These are phyloP conservation scores for Lineolata rhizophorae DNA, from an alignment of 495 filamentous ascomycete species.

Conservation along the genomic window DNA sequence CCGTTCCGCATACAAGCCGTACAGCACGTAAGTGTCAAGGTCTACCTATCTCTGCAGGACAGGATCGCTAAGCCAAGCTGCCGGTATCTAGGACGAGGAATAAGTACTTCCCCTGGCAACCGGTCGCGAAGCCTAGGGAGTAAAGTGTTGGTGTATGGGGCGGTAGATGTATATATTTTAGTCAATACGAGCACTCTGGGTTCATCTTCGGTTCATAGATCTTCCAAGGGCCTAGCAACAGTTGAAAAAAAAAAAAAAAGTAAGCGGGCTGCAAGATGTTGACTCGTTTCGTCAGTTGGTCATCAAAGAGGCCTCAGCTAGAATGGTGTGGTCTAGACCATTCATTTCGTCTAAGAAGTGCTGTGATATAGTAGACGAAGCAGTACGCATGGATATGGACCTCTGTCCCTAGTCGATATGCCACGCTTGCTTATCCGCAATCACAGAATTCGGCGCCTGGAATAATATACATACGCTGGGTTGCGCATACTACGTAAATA, in stretches of 20 bases:
- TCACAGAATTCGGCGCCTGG: too few relatives aligned
- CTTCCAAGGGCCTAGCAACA: too few relatives aligned
- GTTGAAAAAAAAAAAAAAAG: too few relatives aligned
- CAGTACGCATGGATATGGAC: too few relatives aligned
- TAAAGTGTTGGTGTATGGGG: conserved; percentile 1
- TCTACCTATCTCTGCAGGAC: background rate
- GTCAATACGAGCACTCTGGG: conserved; percentile 4
- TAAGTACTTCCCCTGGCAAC: conserved; percentile 19
- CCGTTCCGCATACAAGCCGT: conserved; percentile 70
- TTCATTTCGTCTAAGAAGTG: too few relatives aligned
- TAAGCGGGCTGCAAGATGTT: too few relatives aligned
- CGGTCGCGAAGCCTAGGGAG: conserved; percentile 14
- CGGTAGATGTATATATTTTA: conserved; percentile 1
- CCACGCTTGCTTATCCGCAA: too few relatives aligned
- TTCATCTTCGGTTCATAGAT: background rate
- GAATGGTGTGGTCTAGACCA: too few relatives aligned
- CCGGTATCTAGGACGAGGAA: conserved; percentile 12
- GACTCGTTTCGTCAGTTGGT: background rate
- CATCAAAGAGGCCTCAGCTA: background rate
- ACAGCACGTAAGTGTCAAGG: conserved; percentile 56
- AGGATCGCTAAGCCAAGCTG: background rate
- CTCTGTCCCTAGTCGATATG: too few relatives aligned
- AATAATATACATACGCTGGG: too few relatives aligned
- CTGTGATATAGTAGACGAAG: too few relatives aligned
- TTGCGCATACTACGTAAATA: too few relatives aligned